Conservation (phyloP, 2,329 filamentous ascomycete genomes). For the Pseudogymnoascus sp. region DNA sequence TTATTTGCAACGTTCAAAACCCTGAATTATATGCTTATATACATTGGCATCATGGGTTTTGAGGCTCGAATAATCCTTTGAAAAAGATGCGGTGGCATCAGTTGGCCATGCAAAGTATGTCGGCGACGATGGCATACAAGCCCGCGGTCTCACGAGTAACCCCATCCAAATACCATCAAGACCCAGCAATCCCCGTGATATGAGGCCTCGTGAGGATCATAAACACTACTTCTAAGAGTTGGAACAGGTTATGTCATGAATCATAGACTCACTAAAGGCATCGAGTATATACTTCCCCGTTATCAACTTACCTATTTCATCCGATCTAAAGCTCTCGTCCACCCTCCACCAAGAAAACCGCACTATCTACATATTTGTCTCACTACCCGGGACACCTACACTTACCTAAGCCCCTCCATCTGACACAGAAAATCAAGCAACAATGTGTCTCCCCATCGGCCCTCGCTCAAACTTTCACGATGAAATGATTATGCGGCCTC, state of each 20-base stretch:
- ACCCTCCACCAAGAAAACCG: neutral
- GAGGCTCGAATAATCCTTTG: neutral
- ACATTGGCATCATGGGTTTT: neutral
- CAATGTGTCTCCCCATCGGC: constrained; percentile 2
- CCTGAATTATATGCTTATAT: constrained; percentile 10
- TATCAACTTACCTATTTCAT: constrained; percentile 2
- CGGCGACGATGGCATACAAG: neutral
- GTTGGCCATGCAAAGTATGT: neutral
- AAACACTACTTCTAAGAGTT: neutral
- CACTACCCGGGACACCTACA: neutral
- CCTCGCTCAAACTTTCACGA: neutral
- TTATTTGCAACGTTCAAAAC: neutral
- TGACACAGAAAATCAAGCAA: neutral
- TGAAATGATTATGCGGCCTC: neutral
- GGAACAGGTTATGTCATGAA: constrained; percentile 1
- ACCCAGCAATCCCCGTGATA: neutral
- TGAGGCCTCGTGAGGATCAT: neutral
- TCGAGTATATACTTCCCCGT: constrained; percentile 4
- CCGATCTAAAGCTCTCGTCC: neutral
- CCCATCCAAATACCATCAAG: neutral
- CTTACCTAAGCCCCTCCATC: neutral
- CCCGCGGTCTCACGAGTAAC: neutral
- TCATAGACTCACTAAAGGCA: neutral
- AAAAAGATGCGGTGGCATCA: neutral
- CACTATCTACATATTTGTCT: neutral